Evolutionary conservation across 129 eudicot species (phyloP).

Genomic region (Calendula officinalis): DNA sequence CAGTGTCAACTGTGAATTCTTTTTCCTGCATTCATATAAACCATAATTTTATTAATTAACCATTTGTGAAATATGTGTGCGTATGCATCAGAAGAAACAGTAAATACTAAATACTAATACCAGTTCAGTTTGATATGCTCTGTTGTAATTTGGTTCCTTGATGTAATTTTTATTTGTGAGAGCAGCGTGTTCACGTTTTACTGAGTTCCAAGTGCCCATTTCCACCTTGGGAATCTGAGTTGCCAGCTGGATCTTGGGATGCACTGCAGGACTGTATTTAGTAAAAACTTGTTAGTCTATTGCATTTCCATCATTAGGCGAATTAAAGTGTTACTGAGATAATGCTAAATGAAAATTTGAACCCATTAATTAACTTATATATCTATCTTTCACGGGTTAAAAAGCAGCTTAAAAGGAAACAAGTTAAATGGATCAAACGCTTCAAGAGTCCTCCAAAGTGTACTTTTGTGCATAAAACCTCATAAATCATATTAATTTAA

Average conservation of each 20-base stretch:
- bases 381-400: not conserved
- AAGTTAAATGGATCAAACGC: not conserved
- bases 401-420: not conserved
- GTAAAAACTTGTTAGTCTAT: constrained; percentile 19
- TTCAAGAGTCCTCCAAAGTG: not conserved
- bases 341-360: not conserved
- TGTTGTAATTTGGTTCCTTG: constrained; percentile 39
- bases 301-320: constrained; percentile 7
- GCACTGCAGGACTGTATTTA: constrained; percentile 31
- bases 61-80: constrained; percentile 5
- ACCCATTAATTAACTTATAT: not conserved
- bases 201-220: constrained; percentile 70
- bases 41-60: constrained; percentile 10
- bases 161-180: constrained; percentile 22
- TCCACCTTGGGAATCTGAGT: constrained; percentile 53
- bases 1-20: constrained; percentile 40
- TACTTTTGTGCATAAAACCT: not conserved
- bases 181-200: constrained; percentile 48
- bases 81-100: constrained; percentile 7
- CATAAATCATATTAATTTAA: not conserved
- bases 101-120: constrained; percentile 30
- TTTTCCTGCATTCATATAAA: constrained; percentile 36
- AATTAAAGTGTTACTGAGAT: not conserved
- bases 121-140: constrained; percentile 40
- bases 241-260: constrained; percentile 37